phyloP scores from a whole-genome alignment of 75 land plant genomes.

The Cryptomeria japonica region DNA sequence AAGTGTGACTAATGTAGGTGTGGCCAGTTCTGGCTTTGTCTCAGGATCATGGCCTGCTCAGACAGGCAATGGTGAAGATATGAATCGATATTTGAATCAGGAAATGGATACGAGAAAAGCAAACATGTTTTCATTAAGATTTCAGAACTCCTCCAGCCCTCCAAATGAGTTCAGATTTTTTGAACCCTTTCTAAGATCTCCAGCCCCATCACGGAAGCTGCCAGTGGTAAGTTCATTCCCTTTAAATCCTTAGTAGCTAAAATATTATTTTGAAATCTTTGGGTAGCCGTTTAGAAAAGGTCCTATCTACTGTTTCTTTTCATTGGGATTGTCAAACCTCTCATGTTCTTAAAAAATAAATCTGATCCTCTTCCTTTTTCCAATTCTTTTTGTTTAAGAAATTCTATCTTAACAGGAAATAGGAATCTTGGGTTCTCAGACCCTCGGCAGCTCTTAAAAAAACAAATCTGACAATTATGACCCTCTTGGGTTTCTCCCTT shows the following conservation, averaged over 20 bases:
- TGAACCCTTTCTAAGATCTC: slow-evolving; percentile 6
- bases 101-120: slow-evolving; percentile 2
- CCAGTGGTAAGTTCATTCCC: slow-evolving; percentile 4
- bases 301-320: neutral
- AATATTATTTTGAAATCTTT: neutral
- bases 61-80: neutral
- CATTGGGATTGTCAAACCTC: neutral
- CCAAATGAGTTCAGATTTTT: neutral
- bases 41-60: slow-evolving; percentile 10
- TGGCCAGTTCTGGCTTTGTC: slow-evolving; percentile 3
- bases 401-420: neutral
- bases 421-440: neutral
- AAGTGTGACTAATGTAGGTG: slow-evolving; percentile 2
- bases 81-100: slow-evolving; percentile 9
- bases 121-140: neutral
- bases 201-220: slow-evolving; percentile 11
- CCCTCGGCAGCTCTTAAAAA: neutral
- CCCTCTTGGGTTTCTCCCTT: neutral
- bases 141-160: neutral
- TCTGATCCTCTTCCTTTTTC: neutral
- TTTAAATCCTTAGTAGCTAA: neutral
- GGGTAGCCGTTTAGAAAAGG: neutral
- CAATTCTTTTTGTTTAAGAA: neutral
- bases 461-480: neutral
- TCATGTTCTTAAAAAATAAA: neutral